These are phyloP conservation scores for Malbranchea cinnamomea DNA, from an alignment of 2,329 filamentous ascomycete genomes.

Conservation along the genomic window DNA sequence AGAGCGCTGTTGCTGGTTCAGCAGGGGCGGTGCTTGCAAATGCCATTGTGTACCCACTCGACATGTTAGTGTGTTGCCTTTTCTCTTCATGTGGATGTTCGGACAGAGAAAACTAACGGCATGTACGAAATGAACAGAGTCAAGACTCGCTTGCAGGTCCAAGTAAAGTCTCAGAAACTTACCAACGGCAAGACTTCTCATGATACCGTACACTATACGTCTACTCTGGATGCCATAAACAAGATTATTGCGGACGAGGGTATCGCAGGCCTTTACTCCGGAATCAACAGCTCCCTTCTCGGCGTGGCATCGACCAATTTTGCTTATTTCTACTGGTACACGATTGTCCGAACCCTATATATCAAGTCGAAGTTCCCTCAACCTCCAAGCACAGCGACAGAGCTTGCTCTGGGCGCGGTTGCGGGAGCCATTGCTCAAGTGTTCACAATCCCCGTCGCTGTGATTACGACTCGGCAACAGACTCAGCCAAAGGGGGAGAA, in stretches of 20 bases:
- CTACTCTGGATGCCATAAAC: constrained; percentile 72
- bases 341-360: constrained; percentile 70
- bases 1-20: constrained; percentile 78
- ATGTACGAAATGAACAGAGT: constrained; percentile 42
- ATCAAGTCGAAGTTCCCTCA: constrained; percentile 41
- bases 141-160: constrained; percentile 91
- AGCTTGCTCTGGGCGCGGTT: constrained; percentile 71
- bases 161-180: constrained; percentile 52
- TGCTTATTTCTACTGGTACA: constrained; percentile 99
- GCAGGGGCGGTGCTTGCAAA: constrained; percentile 90
- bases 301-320: constrained; percentile 97
- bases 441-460: constrained; percentile 91
- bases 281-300: constrained; percentile 70
- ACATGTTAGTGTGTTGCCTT: constrained; percentile 54
- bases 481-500: constrained; percentile 73
- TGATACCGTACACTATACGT: constrained; percentile 57
- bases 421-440: constrained; percentile 85
- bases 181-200: constrained; percentile 30
- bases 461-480: constrained; percentile 91
- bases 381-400: constrained; percentile 61
- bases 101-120: neutral
- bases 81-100: neutral
- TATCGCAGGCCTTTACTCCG: constrained; percentile 67
- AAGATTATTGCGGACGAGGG: constrained; percentile 77
- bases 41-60: constrained; percentile 85